Base-by-base conservation (phyloP, 202 grass and related monocot genomes). In the Musa balbisiana region DNA sequence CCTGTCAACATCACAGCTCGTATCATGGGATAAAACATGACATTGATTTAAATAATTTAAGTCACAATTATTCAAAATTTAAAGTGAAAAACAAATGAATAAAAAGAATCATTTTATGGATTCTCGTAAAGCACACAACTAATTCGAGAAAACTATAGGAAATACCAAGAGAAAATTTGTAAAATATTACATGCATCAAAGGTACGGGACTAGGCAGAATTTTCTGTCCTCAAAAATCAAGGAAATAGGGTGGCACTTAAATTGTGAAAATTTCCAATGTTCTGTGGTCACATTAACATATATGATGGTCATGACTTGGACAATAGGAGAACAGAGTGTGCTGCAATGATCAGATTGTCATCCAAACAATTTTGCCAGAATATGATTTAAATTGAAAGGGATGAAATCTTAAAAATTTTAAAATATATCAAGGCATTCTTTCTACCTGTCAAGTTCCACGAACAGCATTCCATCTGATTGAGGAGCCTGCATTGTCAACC, bases 401-500 rank as follows among this genome's bases (percentile, higher is more conserved):
- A 51, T 20, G 51, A 9, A 1, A 15, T 16, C 16, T 12, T 20
- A 2, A 70, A 70, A 43, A 8, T 43, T 51, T 43, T 51, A 17
- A 51, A 70, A 51, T 70, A 49, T 5, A 51, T 43, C 20, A 70
- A 15, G n/a, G 11, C 0, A 51, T 51, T 43, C 13, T 4, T 50
- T 55, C 11, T 74, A 58, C 72, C 53, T 43, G 33, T 74, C 72
- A 33, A 74, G 72, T 56, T 74, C 72, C 13, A 19, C 14, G 20
- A 74, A 74, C 52, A 74, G 53, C 52, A 58, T 74, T 74, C 53
- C 15, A 58, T 74, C 53, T 10, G 10, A 58, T 3, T 4, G 72
- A 74, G 21, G 53, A 74, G 12, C 53, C 72, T 55, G 43, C 58
- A 43, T 49, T 25, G 43, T 19, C 10, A 64, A 26, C 56, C 73